Evolutionary conservation across 106 monocot genomes (phyloP).

Genomic region (Xerophyta viscosa): DNA sequence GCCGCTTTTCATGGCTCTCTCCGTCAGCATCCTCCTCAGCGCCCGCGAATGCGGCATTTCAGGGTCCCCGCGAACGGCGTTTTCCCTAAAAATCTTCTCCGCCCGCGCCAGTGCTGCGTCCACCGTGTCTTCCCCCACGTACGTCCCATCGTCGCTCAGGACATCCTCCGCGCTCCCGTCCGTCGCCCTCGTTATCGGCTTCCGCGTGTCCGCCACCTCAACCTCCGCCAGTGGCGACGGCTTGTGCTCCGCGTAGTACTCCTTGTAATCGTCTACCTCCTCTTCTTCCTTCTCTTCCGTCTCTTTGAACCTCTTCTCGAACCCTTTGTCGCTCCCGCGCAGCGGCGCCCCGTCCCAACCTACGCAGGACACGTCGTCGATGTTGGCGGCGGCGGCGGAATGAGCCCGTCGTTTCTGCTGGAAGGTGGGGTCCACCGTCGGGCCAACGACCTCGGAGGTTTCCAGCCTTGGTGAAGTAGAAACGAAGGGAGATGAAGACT

Average conservation of each 20-base stretch:
- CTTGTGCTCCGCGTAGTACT: conserved; percentile 48
- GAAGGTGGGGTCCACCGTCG: conserved; percentile 16
- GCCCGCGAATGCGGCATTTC: conserved; percentile 31
- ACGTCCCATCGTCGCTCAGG: conserved; percentile 4
- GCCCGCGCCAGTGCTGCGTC: conserved; percentile 40
- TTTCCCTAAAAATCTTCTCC: conserved; percentile 39
- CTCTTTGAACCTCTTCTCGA: no score
- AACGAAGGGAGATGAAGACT: no score
- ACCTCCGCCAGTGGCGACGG: conserved; percentile 48
- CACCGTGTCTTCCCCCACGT: conserved; percentile 23
- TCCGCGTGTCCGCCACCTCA: conserved; percentile 50
- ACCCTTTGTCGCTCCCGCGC: not conserved
- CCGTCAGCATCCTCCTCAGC: conserved; percentile 5
- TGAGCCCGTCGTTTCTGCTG: conserved; percentile 43
- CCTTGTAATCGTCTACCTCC: conserved; percentile 16
- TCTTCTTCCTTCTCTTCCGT: not conserved
- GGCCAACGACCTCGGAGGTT: conserved; percentile 13
- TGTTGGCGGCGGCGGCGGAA: conserved; percentile 5
- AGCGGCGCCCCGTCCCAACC: conserved; percentile 24
- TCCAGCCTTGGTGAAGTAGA: conserved; percentile 22
- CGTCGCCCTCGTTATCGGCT: conserved; percentile 25
- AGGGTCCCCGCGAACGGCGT: conserved; percentile 27
- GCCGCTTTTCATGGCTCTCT: not conserved
- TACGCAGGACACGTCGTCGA: conserved; percentile 26
- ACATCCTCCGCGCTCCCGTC: conserved; percentile 19